Evolutionary conservation across 768 basidiomycete genomes (phyloP).

Genomic region (Serendipita vermifera): DNA sequence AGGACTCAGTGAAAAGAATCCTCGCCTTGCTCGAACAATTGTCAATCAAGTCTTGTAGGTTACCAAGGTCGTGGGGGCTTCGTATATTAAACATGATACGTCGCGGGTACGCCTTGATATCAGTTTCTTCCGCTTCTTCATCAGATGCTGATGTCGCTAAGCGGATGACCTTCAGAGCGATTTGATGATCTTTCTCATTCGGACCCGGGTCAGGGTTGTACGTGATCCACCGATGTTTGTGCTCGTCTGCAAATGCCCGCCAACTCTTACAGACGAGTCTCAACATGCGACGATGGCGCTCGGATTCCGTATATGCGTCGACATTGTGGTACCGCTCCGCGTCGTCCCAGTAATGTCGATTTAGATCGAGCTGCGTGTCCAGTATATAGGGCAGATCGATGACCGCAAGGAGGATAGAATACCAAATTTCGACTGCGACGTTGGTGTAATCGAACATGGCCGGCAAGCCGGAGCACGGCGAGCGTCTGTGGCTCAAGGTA

Average conservation of each 20-base stretch:
- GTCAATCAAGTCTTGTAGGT: background rate
- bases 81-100: background rate
- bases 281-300: background rate
- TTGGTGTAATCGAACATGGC: background rate
- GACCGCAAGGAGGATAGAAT: background rate
- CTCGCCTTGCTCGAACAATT: background rate
- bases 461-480: too few relatives aligned
- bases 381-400: background rate
- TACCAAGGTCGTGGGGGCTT: background rate
- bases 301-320: background rate
- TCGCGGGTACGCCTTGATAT: background rate
- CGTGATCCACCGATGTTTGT: background rate
- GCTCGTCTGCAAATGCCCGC: background rate
- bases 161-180: too few relatives aligned
- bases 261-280: background rate
- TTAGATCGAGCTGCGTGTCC: background rate
- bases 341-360: background rate
- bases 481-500: too few relatives aligned
- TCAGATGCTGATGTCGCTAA: background rate
- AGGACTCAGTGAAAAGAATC: too few relatives aligned
- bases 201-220: background rate
- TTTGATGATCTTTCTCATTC: too few relatives aligned
- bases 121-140: background rate
- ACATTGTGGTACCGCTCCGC: background rate
- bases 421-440: slow-evolving; percentile 3